Conservation (phyloP, 495 filamentous ascomycete species). For the Xanthoparmelia taractica region DNA sequence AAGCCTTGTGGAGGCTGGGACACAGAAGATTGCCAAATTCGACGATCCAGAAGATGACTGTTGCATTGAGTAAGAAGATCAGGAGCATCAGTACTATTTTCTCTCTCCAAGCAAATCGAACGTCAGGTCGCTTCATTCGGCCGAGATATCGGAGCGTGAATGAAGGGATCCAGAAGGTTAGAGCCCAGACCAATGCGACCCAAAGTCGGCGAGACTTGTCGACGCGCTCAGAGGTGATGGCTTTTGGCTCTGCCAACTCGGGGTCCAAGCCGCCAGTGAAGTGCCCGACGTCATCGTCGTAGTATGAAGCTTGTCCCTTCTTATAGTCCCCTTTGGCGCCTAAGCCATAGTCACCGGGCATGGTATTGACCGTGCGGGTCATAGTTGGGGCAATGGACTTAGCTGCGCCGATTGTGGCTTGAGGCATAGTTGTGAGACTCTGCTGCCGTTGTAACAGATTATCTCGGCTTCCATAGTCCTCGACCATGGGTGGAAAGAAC, state of each 20-base stretch:
- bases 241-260: constrained; percentile 65
- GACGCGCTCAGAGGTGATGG: constrained; percentile 63
- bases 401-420: constrained; percentile 43
- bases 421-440: constrained; percentile 53
- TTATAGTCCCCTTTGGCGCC: constrained; percentile 76
- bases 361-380: constrained; percentile 50
- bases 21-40: constrained; percentile 77
- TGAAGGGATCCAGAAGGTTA: constrained; percentile 95
- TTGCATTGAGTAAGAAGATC: constrained; percentile 75
- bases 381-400: constrained; percentile 67
- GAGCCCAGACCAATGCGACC: constrained; percentile 71
- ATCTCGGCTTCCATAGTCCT: constrained; percentile 55
- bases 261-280: constrained; percentile 59
- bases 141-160: constrained; percentile 71
- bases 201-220: constrained; percentile 60
- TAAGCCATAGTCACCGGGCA: constrained; percentile 74
- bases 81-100: constrained; percentile 76
- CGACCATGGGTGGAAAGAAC: constrained; percentile 59
- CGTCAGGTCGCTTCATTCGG: constrained; percentile 94
- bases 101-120: constrained; percentile 94
- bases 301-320: constrained; percentile 60
- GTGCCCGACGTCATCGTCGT: constrained; percentile 50
- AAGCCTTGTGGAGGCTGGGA: constrained; percentile 86
- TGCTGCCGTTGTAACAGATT: constrained; percentile 57
- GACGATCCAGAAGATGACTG: constrained; percentile 89